Conservation (phyloP, 2,329 filamentous ascomycete genomes). For the Scolecobasidium constrictum region DNA sequence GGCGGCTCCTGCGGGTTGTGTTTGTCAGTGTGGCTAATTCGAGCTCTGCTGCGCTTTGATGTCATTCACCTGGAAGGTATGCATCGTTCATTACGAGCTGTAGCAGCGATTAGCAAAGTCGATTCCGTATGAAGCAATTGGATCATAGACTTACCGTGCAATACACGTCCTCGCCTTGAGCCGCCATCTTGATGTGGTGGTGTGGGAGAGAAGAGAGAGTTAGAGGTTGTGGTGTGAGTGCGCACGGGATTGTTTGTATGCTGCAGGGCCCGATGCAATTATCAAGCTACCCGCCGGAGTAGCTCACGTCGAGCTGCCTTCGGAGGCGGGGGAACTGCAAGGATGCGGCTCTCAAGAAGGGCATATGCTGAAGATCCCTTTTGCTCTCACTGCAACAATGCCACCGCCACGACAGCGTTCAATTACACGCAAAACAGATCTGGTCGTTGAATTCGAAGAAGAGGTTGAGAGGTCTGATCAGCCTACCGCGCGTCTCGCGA, state of each 20-base stretch:
- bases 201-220: neutral
- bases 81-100: conserved; percentile 79
- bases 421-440: too few species aligned
- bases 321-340: neutral
- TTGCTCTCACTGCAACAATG: too few species aligned
- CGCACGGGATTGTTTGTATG: neutral
- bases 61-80: conserved; percentile 70
- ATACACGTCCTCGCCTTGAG: conserved; percentile 47
- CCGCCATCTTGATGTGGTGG: conserved; percentile 9
- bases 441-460: too few species aligned
- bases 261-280: neutral
- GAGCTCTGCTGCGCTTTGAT: neutral
- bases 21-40: conserved; percentile 10
- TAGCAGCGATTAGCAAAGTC: conserved; percentile 5
- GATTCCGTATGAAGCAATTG: conserved; percentile 4
- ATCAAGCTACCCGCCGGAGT: too few species aligned
- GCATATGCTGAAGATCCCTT: too few species aligned
- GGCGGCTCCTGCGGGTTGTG: conserved; percentile 56
- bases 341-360: too few species aligned
- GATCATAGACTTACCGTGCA: conserved; percentile 45
- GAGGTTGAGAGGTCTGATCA: too few species aligned
- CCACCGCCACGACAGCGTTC: too few species aligned
- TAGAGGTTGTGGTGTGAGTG: too few species aligned
- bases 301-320: neutral
- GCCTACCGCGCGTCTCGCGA: too few species aligned